A percentile compares a stretch with the other conserved stretches of the same genome.
Evolutionary conservation across 1,284 basidiomycete genomes (phyloP).

Genomic region (Melampsora larici-populina): DNA sequence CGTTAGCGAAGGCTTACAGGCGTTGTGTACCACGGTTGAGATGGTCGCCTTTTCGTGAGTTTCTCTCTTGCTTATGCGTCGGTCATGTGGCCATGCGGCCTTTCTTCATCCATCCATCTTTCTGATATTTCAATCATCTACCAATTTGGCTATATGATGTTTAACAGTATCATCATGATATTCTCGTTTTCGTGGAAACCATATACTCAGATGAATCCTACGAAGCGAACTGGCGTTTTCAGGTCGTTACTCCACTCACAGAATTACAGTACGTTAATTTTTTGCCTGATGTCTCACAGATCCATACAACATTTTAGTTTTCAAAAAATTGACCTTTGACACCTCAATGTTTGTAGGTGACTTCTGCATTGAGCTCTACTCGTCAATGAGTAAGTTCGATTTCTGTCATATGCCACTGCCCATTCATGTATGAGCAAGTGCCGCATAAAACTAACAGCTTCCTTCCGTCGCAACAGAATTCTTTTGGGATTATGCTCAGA

Average conservation of each 20-base stretch:
- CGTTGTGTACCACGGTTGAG: constrained; percentile 37
- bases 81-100: background rate
- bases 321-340: background rate
- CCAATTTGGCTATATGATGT: background rate
- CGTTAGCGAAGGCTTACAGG: constrained; percentile 37
- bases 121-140: background rate
- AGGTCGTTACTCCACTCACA: constrained; percentile 36
- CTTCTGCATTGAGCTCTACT: constrained; percentile 19
- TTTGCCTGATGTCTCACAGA: background rate
- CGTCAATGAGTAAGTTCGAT: constrained; percentile 21
- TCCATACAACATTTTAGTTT: background rate
- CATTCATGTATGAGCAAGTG: background rate
- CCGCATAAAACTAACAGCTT: background rate
- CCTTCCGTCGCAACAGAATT: background rate
- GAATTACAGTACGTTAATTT: constrained; percentile 32
- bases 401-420: too few relatives aligned
- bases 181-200: constrained; percentile 29
- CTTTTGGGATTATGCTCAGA: constrained; percentile 27
- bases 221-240: constrained; percentile 12
- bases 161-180: constrained; percentile 27
- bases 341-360: constrained; percentile 15
- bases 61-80: background rate
- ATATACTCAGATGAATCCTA: constrained; percentile 16
- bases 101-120: too few relatives aligned
- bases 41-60: constrained; percentile 38